Base-by-base conservation (phyloP, 495 filamentous ascomycete genomes). In the Clohesyomyces aquaticus region DNA sequence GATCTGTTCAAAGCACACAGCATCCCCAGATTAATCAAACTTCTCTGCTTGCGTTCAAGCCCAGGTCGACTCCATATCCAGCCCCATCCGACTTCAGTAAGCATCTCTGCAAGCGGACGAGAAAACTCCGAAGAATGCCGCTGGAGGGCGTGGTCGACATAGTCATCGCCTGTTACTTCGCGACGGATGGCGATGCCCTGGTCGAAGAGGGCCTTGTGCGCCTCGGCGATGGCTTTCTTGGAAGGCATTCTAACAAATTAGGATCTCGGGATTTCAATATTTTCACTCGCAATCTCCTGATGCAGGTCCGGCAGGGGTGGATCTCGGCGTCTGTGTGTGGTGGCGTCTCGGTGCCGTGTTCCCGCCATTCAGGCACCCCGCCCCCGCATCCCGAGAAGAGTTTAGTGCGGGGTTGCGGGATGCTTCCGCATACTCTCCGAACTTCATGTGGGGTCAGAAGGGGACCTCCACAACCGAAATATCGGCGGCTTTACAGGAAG, bases 81-180 rank as follows among this genome's bases (percentile, higher is more conserved):
- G 19, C 82, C 83, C 82, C 81, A 86, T 72, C 79, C 81, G 55
- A 73, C 73, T 68, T 82, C 80, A 4, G 81, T 83, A 10, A 83
- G 78, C 27, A 80, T 73, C 46, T 84, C 77, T 60, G 85, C 81
- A 58, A 79, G 78, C 2, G 82, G 79, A 38, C 69, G 61, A 0
- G 79, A 73, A 71, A 85, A 87, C n/a, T 76, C 75, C 49, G 76
- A 78, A 21, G 75, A 63, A 55, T 66, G 77, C 53, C 75, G 74
- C 4, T 68, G 71, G 16, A 81, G 74, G 16, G 80, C 70, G 2
- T 67, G 62, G 55, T 83, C 76, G 28, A 86, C 83, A 54, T 83
- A 81, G 11, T 65, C 70, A 42, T 83, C 75, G 12, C 83, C 82
- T n/a, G 79, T 74, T 27, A 85, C 82, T 35, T 70, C 71, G 14